Base-by-base conservation (phyloP, 192 early-diverging fungal genomes). In the Linnemannia hyalina region DNA sequence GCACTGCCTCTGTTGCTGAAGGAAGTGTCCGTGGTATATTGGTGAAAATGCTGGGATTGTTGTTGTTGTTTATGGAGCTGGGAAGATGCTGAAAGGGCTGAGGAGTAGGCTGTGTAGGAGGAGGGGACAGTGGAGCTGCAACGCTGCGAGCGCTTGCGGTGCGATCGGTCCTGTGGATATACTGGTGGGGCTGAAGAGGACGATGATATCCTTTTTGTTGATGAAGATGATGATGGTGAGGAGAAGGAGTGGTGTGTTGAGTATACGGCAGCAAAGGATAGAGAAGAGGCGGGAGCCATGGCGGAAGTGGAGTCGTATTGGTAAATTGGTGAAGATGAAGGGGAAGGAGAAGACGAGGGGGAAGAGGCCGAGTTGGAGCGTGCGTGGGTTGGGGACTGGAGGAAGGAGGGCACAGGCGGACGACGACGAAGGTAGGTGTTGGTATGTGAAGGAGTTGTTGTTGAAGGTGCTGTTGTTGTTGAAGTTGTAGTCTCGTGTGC, bases 61-160 rank as follows among this genome's bases (percentile, higher is more conserved):
- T 68, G 79, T 11, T 73, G 79, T 44, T 74, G 79, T 54, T 74
- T 69, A 11, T 76, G 75, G 46, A 72, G 82, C 35, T 83, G 82
- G 40, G 75, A 85, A 4, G 82, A 79, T 4, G 82, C 77, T 1
- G 82, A 77, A 38, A 85, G 74, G 55, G 82, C 82, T 36, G 82
- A 85, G 32, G 82, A 85, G 57, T 85, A 85, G 15, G 65, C 72
- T 47, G 82, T 60, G 74, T 85, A 85, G 26, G 82, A 85, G 0
- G 82, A 84, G 32, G 82, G 63, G 10, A 69, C 47, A 5, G 77
- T 80, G 36, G 82, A 38, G 15, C 71, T 69, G 69, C 80, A 85
- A 5, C 82, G 63, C n/a, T 80, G 77, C 0, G 78, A 80, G 74
- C 74, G 73, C 63, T 85, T 85, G 69, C 52, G 73, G 20, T 85